These are phyloP conservation scores for Arthrobotrys sinensis DNA, from an alignment of 2,329 filamentous ascomycete genomes.

Conservation along the genomic window DNA sequence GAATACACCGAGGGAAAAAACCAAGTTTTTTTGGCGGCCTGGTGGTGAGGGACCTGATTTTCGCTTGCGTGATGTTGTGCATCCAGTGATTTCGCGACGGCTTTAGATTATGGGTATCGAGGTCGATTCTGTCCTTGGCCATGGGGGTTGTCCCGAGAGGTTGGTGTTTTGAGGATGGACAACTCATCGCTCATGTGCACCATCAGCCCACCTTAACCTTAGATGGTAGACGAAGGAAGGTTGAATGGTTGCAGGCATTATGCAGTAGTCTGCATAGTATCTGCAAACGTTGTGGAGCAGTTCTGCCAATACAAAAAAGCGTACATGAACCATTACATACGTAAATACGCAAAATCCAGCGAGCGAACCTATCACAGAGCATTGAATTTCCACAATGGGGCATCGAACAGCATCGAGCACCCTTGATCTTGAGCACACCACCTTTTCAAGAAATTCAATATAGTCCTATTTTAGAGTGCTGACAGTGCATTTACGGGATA, in stretches of 20 bases:
- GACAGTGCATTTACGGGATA: slow-evolving; percentile 38
- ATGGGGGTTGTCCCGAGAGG: slow-evolving; percentile 14
- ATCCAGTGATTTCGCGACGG: slow-evolving; percentile 60
- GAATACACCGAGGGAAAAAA: slow-evolving; percentile 35
- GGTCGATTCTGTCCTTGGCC: slow-evolving; percentile 1
- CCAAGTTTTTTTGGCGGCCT: slow-evolving; percentile 44
- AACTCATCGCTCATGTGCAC: slow-evolving; percentile 62
- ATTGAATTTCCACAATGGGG: slow-evolving; percentile 56
- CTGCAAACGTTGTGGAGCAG: slow-evolving; percentile 43
- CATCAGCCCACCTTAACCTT: slow-evolving; percentile 36
- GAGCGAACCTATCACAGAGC: slow-evolving; percentile 57
- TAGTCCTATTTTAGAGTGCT: slow-evolving; percentile 56
- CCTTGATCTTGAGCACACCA: slow-evolving; percentile 60
- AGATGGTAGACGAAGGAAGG: slow-evolving; percentile 18
- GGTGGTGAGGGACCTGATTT: slow-evolving; percentile 39
- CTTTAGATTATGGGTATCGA: slow-evolving; percentile 23
- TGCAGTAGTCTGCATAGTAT: slow-evolving; percentile 51
- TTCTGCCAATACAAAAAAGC: slow-evolving; percentile 28
- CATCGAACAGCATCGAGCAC: slow-evolving; percentile 49
- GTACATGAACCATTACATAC: slow-evolving; percentile 44
- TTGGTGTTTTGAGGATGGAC: slow-evolving; percentile 40
- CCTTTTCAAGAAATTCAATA: slow-evolving; percentile 38
- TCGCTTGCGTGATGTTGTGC: slow-evolving; percentile 61
- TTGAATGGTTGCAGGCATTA: slow-evolving; percentile 24
- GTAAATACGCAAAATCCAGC: slow-evolving; percentile 52